phyloP scores from a whole-genome alignment of 805 yeast genomes.

The Wickerhamiella cacticola region DNA sequence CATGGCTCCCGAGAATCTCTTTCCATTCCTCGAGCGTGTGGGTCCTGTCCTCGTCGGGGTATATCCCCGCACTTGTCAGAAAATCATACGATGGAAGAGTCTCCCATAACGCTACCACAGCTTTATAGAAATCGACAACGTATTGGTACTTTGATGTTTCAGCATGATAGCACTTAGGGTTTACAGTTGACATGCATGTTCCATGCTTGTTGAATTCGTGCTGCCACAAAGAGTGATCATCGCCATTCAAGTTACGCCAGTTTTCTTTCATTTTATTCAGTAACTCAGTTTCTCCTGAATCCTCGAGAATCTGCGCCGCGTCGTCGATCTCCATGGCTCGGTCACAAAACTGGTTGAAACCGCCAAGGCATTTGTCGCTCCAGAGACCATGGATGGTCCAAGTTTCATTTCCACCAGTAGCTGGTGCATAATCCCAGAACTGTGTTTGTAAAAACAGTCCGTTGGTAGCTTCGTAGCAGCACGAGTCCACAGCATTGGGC shows the following conservation, averaged over 20 bases:
- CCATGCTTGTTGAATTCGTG: constrained; percentile 94
- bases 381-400: constrained; percentile 81
- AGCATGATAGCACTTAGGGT: constrained; percentile 50
- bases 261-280: constrained; percentile 42
- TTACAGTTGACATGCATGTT: constrained; percentile 74
- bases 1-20: constrained; percentile 28
- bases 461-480: constrained; percentile 81
- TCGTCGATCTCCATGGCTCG: constrained; percentile 41
- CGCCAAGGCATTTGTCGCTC: constrained; percentile 82
- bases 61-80: constrained; percentile 55
- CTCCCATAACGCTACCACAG: constrained; percentile 46
- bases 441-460: constrained; percentile 78
- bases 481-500: constrained; percentile 35
- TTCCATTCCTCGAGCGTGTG: constrained; percentile 39
- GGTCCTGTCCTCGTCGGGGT: constrained; percentile 46
- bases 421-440: constrained; percentile 81
- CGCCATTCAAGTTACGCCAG: constrained; percentile 68
- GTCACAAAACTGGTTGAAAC: constrained; percentile 71
- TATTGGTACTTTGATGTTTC: constrained; percentile 26
- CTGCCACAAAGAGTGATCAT: constrained; percentile 64
- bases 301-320: constrained; percentile 37
- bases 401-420: constrained; percentile 54
- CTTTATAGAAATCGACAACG: constrained; percentile 59
- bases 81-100: constrained; percentile 55
- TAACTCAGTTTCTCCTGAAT: constrained; percentile 36